These are phyloP conservation scores for Hymenoscyphus fraxineus DNA, from an alignment of 2,329 filamentous ascomycete genomes.

Conservation along the genomic window DNA sequence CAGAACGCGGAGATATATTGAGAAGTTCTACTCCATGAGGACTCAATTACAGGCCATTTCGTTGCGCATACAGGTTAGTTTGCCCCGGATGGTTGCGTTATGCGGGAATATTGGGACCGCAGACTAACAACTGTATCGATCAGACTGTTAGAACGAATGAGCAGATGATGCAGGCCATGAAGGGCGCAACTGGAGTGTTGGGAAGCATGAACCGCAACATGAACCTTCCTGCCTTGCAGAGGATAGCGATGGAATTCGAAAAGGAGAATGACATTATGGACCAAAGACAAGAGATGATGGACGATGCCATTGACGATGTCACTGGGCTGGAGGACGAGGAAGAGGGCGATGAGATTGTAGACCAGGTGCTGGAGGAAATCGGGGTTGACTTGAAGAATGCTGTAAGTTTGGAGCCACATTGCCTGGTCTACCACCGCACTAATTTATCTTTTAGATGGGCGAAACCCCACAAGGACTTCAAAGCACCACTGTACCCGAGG, in stretches of 20 bases:
- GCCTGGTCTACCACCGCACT: conserved; percentile 8
- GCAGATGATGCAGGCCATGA: conserved; percentile 99
- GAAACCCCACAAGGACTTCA: conserved; percentile 86
- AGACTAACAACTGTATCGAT: background rate
- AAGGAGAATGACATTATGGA: conserved; percentile 99
- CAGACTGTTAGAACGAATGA: conserved; percentile 97
- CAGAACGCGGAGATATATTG: conserved; percentile 86
- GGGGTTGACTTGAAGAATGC: conserved; percentile 87
- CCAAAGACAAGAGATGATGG: conserved; percentile 98
- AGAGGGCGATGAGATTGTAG: conserved; percentile 94
- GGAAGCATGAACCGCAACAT: conserved; percentile 97
- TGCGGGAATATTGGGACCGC: background rate
- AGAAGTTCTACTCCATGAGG: conserved; percentile 98
- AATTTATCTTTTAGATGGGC: conserved; percentile 61
- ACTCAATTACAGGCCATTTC: conserved; percentile 96
- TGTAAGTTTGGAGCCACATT: conserved; percentile 52
- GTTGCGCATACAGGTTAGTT: conserved; percentile 77
- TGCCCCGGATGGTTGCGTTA: background rate
- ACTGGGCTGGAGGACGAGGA: conserved; percentile 88
- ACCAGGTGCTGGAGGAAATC: conserved; percentile 94
- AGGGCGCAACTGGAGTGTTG: conserved; percentile 86
- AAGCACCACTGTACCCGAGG: conserved; percentile 66
- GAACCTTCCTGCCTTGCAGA: conserved; percentile 91
- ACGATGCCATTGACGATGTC: conserved; percentile 95
- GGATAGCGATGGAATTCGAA: conserved; percentile 99